Conservation (phyloP, 257 asterid genomes). For the Gynochthodes officinalis region DNA sequence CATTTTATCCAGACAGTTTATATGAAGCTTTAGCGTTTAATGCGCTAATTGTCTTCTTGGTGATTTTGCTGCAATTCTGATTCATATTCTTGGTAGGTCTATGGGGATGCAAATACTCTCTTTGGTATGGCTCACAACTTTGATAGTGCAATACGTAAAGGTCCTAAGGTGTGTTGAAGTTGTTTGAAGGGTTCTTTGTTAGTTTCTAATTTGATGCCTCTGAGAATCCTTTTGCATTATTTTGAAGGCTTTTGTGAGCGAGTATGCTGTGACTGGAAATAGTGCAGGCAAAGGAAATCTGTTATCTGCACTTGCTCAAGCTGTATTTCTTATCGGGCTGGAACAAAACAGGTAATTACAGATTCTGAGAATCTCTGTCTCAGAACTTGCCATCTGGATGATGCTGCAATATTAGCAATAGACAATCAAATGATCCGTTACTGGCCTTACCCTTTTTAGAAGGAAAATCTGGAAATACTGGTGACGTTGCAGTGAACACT, state of each 20-base stretch:
- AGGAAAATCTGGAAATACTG: background rate
- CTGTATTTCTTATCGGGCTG: constrained; percentile 85
- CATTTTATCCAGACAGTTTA: background rate
- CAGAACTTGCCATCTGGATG: background rate
- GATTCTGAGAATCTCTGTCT: background rate
- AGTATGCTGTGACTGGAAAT: constrained; percentile 82
- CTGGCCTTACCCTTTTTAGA: background rate
- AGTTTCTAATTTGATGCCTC: constrained; percentile 10
- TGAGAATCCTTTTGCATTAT: background rate
- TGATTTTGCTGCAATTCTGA: constrained; percentile 10
- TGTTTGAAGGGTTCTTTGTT: constrained; percentile 2
- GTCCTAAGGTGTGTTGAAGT: constrained; percentile 68
- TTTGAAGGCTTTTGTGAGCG: constrained; percentile 91
- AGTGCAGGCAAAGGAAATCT: constrained; percentile 87
- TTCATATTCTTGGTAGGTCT: constrained; percentile 43
- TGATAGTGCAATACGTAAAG: constrained; percentile 51
- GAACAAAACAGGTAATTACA: constrained; percentile 63
- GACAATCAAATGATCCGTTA: background rate
- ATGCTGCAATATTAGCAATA: background rate
- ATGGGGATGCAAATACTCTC: constrained; percentile 53
- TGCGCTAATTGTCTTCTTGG: background rate
- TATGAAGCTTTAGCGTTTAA: background rate
- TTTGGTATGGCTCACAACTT: constrained; percentile 49
- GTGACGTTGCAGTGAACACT: background rate
- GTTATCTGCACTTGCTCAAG: constrained; percentile 83